Evolutionary conservation across 2,329 filamentous ascomycete genomes (phyloP).

Genomic region (Calonectria hongkongensis): DNA sequence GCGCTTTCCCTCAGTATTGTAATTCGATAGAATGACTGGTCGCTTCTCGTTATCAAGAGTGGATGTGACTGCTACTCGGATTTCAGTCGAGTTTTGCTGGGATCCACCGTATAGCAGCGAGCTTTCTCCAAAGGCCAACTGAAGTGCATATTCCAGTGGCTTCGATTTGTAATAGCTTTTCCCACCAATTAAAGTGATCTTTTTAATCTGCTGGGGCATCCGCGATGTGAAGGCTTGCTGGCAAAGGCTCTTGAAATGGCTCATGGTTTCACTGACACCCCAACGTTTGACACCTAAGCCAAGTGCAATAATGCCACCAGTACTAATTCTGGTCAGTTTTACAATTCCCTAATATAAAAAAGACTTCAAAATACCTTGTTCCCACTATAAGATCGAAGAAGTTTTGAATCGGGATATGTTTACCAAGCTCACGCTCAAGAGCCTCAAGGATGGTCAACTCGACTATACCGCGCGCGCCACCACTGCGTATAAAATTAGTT

Average conservation of each 20-base stretch:
- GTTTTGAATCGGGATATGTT: slow-evolving; percentile 12
- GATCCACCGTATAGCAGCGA: slow-evolving; percentile 15
- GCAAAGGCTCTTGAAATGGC: slow-evolving; percentile 20
- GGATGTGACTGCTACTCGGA: slow-evolving; percentile 32
- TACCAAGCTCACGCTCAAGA: slow-evolving; percentile 25
- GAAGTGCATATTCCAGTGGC: slow-evolving; percentile 16
- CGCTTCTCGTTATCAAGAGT: slow-evolving; percentile 20
- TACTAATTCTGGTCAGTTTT: neutral
- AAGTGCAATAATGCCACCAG: slow-evolving; percentile 35
- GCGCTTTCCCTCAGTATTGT: slow-evolving; percentile 19
- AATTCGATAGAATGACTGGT: slow-evolving; percentile 26
- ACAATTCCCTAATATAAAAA: too few species aligned
- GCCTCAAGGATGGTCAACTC: slow-evolving; percentile 21
- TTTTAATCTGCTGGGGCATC: neutral
- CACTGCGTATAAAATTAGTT: neutral
- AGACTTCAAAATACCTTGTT: slow-evolving; percentile 16
- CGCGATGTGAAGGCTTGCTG: slow-evolving; percentile 17
- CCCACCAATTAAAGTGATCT: slow-evolving; percentile 3
- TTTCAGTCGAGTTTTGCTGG: neutral
- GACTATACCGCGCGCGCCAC: slow-evolving; percentile 25
- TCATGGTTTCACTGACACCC: slow-evolving; percentile 3
- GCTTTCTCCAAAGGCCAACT: slow-evolving; percentile 6
- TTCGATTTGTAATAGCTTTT: slow-evolving; percentile 35
- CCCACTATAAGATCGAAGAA: slow-evolving; percentile 38
- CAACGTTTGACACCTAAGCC: slow-evolving; percentile 32